Evolutionary conservation across 1,284 basidiomycete genomes (phyloP), one percentile per base, ranked within the genome.

Genomic region (Sanghuangporus baumii): DNA sequence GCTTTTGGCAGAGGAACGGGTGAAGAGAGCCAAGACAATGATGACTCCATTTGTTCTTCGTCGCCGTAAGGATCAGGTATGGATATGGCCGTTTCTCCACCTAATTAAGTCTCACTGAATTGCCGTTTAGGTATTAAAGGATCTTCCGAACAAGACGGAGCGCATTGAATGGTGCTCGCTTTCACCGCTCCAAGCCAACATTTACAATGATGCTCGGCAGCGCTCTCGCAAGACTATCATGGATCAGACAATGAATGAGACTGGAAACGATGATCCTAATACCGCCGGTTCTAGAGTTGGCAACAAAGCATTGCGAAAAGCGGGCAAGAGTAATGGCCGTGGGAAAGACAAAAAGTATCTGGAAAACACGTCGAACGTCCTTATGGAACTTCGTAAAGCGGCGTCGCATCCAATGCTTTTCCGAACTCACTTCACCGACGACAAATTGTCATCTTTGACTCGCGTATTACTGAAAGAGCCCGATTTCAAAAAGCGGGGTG

Each of bases 21-120:
- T 98, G 31, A 92, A 94, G 56, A 80, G 96, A 62, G 97, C 97
- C 5, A 97, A 98, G 77, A 94, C 92, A 73, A 98, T 99, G 95
- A 95, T 99, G 89, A 96, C 93, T 16, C 97, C 97, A 0, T 99
- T 99, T 73, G 96, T 99, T 34, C 82, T 99, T 20, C 90, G 97
- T 23, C 85, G 97, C 55, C 86, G 96, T 67, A 99, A 99, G 76
- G 93, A 95, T 66, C 91, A 94, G 77, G 91, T 87, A 67, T 46
- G 31, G 76, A 67, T 40, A 3, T 31, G 38, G 59, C 52, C 59
- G 9, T 60, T 65, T 3, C 52, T 50, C 57, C 52, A 54, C 46
- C 57, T 31, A 41, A 41, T 18, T 54, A 46, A 31, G 55, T 36
- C 34, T 58, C 46, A 37, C 60, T 41, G 38, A 40, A 40, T 36